A percentile compares a stretch with the other conserved stretches of the same genome.
These are phyloP conservation scores for Punica granatum DNA, from an alignment of 345 rosid genomes.

Conservation along the genomic window DNA sequence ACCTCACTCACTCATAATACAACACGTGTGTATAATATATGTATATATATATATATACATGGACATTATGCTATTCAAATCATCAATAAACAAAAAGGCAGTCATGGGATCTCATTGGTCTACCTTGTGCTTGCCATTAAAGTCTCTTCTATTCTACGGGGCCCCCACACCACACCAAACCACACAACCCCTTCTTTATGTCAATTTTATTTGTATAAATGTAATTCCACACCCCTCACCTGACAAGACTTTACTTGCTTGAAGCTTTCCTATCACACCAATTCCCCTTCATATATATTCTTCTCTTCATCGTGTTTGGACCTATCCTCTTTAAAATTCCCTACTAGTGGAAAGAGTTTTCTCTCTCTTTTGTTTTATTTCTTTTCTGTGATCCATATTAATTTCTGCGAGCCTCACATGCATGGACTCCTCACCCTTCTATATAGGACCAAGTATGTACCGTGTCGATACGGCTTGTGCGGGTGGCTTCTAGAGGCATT, in stretches of 20 bases:
- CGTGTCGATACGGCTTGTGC: too few species aligned
- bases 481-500: too few species aligned
- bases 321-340: neutral
- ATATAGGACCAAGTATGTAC: too few species aligned
- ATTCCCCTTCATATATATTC: neutral
- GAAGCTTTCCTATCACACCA: neutral
- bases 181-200: slow-evolving; percentile 3
- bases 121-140: slow-evolving; percentile 49
- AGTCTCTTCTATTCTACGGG: slow-evolving; percentile 30
- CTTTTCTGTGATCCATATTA: too few species aligned
- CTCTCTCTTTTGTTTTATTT: too few species aligned
- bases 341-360: too few species aligned
- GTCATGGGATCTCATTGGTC: slow-evolving; percentile 37
- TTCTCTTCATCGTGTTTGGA: neutral
- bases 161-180: slow-evolving; percentile 11
- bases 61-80: slow-evolving; percentile 45
- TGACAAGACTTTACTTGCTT: neutral
- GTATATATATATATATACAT: neutral
- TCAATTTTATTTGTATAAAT: neutral
- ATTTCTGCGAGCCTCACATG: too few species aligned
- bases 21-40: neutral
- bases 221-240: neutral
- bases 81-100: slow-evolving; percentile 34
- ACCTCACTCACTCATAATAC: neutral
- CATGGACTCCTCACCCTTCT: too few species aligned